Conservation (phyloP, 164 flowering plant species). For the Amborella trichopoda region DNA sequence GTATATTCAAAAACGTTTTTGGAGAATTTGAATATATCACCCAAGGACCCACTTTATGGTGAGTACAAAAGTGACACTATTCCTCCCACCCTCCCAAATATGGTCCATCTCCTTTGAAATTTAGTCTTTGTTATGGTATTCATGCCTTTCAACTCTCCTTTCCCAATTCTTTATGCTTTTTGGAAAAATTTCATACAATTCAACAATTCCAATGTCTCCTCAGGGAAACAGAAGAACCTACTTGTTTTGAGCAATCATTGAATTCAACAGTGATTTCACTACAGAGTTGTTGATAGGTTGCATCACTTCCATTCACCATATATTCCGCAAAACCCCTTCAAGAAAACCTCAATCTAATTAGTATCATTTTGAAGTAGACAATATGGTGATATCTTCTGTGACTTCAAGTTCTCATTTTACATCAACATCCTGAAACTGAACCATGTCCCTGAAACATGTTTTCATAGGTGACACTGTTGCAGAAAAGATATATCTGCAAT, state of each 20-base stretch:
- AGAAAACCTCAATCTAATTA: constrained; percentile 1
- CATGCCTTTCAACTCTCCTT: no score
- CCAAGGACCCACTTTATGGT: no score
- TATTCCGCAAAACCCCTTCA: constrained; percentile 81
- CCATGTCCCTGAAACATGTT: not conserved
- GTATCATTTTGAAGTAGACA: not conserved
- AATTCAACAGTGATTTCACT: constrained; percentile 68
- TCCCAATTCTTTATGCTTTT: no score
- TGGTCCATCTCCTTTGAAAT: no score
- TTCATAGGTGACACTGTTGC: no score
- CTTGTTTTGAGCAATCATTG: constrained; percentile 88
- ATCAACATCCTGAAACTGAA: not conserved
- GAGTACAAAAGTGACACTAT: no score
- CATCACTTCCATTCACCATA: constrained; percentile 58
- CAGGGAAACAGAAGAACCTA: constrained; percentile 9
- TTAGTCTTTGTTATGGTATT: no score
- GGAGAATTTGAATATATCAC: no score
- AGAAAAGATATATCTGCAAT: not conserved
- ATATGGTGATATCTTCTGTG: no score
- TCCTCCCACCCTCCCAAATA: no score
- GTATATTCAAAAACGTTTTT: no score
- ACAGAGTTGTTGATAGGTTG: constrained; percentile 76
- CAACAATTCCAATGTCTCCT: no score
- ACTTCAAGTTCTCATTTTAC: not conserved
- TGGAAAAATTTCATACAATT: not conserved